Conservation (phyloP, 306 rosid species). For the Sphenostylis stenocarpa region DNA sequence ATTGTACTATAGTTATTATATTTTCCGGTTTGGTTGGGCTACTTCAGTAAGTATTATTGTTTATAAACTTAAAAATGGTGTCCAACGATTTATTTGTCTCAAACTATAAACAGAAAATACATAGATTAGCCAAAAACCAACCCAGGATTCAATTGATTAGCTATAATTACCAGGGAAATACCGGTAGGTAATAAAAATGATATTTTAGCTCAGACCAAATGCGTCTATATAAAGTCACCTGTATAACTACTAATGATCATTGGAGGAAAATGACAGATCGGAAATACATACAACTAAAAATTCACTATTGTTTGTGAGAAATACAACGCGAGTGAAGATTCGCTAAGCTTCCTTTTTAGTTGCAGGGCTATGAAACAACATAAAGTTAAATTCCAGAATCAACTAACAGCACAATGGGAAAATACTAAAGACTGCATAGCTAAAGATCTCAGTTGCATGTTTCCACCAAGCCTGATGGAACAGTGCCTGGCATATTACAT, state of each 20-base stretch:
- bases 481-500: constrained; percentile 33
- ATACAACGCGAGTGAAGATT: constrained; percentile 28
- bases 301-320: background rate
- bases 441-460: constrained; percentile 33
- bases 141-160: background rate
- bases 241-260: constrained; percentile 20
- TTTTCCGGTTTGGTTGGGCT: too few species aligned
- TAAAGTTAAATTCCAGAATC: constrained; percentile 39
- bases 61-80: background rate
- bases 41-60: background rate
- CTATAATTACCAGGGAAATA: background rate
- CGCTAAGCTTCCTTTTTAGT: constrained; percentile 43
- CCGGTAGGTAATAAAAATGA: background rate
- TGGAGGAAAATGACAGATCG: background rate
- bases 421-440: constrained; percentile 40
- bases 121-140: background rate
- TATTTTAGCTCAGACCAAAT: background rate
- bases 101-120: background rate
- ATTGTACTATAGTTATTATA: background rate
- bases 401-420: constrained; percentile 37
- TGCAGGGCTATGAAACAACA: constrained; percentile 41
- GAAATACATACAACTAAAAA: constrained; percentile 8
- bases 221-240: background rate
- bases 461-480: constrained; percentile 31
- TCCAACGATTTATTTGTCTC: background rate